Evolutionary conservation across 768 basidiomycete genomes (phyloP).

Genomic region (Tylopilus cervinicoccineus): DNA sequence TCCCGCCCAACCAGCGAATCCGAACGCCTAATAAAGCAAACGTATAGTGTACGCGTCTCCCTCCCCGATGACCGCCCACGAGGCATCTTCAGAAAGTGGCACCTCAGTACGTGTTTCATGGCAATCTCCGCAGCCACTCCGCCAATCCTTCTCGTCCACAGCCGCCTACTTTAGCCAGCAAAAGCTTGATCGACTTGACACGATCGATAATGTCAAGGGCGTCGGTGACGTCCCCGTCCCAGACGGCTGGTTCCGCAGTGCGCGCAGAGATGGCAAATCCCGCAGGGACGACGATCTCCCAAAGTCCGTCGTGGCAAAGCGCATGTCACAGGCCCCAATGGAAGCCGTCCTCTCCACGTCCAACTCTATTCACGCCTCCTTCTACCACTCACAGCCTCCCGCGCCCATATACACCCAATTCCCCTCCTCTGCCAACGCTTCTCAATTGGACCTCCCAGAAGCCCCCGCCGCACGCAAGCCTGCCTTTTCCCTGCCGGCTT

Average conservation of each 20-base stretch:
- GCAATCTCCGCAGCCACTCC: constrained; percentile 26
- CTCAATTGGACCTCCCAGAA: constrained; percentile 27
- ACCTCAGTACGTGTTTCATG: constrained; percentile 43
- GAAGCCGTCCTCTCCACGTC: constrained; percentile 24
- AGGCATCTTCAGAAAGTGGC: constrained; percentile 47
- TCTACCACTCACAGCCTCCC: constrained; percentile 21
- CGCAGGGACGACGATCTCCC: constrained; percentile 38
- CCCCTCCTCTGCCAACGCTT: constrained; percentile 28
- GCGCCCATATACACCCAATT: constrained; percentile 28
- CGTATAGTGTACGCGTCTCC: constrained; percentile 48
- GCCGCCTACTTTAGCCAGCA: constrained; percentile 85
- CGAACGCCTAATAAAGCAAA: constrained; percentile 51
- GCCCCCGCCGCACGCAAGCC: constrained; percentile 20
- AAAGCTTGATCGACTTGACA: constrained; percentile 64
- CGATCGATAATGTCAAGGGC: constrained; percentile 65
- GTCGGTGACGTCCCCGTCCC: constrained; percentile 66
- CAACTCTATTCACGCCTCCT: constrained; percentile 18
- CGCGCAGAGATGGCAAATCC: constrained; percentile 59
- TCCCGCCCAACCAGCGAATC: constrained; percentile 35
- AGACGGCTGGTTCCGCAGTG: constrained; percentile 76
- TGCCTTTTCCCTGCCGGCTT: constrained; percentile 30
- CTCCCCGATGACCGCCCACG: constrained; percentile 41
- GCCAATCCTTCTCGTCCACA: constrained; percentile 28
- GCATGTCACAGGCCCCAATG: constrained; percentile 31
- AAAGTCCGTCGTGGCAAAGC: constrained; percentile 45